A percentile compares a stretch with the other conserved stretches of the same genome.
Conservation (phyloP, 805 yeast species). For the Candida maesae region DNA sequence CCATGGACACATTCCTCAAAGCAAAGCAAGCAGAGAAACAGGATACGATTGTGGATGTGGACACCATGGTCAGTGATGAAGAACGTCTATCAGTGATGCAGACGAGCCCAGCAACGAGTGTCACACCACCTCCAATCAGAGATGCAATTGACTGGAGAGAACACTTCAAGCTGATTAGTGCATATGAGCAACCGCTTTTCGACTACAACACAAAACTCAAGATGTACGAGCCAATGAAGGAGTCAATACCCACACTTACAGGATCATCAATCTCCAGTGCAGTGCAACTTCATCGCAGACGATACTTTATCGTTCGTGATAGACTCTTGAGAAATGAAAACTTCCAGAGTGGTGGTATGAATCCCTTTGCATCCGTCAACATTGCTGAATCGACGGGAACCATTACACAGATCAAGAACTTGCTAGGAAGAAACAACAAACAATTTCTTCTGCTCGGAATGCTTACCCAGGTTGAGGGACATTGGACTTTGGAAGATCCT, state of each 20-base stretch:
- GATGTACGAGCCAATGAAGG: conserved; percentile 46
- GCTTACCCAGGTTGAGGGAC: conserved; percentile 59
- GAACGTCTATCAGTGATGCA: conserved; percentile 7
- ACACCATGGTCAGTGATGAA: conserved; percentile 11
- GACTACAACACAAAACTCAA: conserved; percentile 57
- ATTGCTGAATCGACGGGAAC: conserved; percentile 20
- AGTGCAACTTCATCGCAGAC: conserved; percentile 42
- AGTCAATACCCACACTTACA: conserved; percentile 20
- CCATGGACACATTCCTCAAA: conserved; percentile 14
- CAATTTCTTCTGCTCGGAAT: conserved; percentile 78
- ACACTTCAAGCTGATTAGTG: conserved; percentile 62
- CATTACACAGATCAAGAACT: conserved; percentile 74
- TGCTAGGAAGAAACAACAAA: conserved; percentile 79
- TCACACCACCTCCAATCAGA: conserved; percentile 25
- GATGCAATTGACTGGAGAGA: conserved; percentile 61
- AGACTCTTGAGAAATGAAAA: conserved; percentile 70
- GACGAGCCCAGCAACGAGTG: conserved; percentile 25
- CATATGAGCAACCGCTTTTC: conserved; percentile 60
- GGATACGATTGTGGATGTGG: conserved; percentile 16
- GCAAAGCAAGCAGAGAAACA: conserved; percentile 4
- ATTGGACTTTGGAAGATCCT: conserved; percentile 77
- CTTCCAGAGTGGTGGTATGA: conserved; percentile 45
- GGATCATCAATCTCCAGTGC: conserved; percentile 29
- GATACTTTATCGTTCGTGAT: conserved; percentile 65
- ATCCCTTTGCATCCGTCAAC: conserved; percentile 33